Base-by-base conservation (phyloP, 805 yeast species). In the Ogataea pini region DNA sequence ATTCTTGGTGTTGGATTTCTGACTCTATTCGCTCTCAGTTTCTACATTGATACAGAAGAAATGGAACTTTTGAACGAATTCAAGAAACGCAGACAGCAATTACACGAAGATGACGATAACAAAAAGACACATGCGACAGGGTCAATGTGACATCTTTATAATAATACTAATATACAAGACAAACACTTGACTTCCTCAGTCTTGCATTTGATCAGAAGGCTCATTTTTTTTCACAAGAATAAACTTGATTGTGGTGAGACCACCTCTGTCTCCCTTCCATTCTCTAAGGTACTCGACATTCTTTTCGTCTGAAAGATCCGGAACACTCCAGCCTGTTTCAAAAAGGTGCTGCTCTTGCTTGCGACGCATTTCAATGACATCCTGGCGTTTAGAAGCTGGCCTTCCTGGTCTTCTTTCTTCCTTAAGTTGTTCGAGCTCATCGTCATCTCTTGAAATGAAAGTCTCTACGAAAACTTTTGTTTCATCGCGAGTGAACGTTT, bases 241-340 rank as follows among this genome's bases (percentile, higher is more conserved):
- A 52, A 79, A 76, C 51, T 79, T 81, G 60, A 89, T 72, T 16
- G 78, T 75, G 34, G 85, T 82, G 44, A 84, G 68, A 16, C 94
- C 89, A 39, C 97, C 97, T 58, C 79, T 72, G 9, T 87, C 81
- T 22, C 94, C 91, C 58, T 86, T 85, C 97, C 97, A 92, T 4
- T 69, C 66, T 60, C 83, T 76, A 54, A 92, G 68, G 29, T 72
- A 69, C 32, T 72, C 69, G 2, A 89, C 92, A 4, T 82, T 84
- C 7, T 68, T 72, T 32, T 65, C 68, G 55, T 83, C 83, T 3
- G 82, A 71, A 52, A 92, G 65, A 64, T 89, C 90, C 1, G 97
- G 97, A 4, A 85, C 72, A 41, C 73, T 70, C 67, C 75, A 68
- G 0, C 99, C 99, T 0, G 88, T 75, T 17, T 68, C 72, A 58